These are phyloP conservation scores for Discostella stelligeroides DNA, from an alignment of 108 stramenopile genomes.

Conservation along the genomic window DNA sequence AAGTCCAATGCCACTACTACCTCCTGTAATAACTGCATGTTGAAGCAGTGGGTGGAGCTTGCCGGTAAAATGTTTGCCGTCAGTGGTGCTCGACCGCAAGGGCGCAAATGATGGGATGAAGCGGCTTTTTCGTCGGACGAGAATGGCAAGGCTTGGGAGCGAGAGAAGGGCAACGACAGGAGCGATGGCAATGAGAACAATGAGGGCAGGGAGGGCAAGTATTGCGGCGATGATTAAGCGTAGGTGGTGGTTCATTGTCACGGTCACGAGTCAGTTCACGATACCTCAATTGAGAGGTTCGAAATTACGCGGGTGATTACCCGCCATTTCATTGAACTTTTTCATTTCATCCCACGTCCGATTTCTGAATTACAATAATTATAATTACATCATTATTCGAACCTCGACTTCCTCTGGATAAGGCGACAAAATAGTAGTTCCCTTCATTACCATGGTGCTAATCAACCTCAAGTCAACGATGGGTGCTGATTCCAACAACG, in stretches of 20 bases:
- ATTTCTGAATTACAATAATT: no score
- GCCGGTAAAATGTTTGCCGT: background rate
- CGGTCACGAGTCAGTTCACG: no score
- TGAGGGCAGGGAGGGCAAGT: conserved; percentile 58
- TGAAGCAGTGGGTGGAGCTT: conserved; percentile 28
- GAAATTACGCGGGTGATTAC: background rate
- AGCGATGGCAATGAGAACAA: conserved; percentile 46
- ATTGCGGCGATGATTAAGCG: conserved; percentile 54
- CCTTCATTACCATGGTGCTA: conserved; percentile 55
- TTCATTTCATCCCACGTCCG: no score
- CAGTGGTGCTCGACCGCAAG: background rate
- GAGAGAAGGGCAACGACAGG: conserved; percentile 59
- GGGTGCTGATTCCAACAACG: conserved; percentile 30
- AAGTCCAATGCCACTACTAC: conserved; percentile 85
- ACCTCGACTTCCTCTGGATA: no score
- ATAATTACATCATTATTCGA: no score
- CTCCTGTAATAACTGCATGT: conserved; percentile 87
- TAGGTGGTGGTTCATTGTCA: conserved; percentile 35
- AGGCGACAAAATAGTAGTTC: no score
- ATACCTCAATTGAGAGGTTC: no score
- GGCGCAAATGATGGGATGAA: conserved; percentile 22
- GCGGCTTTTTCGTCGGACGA: conserved; percentile 51
- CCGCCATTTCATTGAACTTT: no score
- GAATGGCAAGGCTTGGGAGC: conserved; percentile 56
- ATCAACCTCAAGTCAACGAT: conserved; percentile 58